phyloP scores from a whole-genome alignment of 108 stramenopile genomes.

The Discostella pseudostelligera region DNA sequence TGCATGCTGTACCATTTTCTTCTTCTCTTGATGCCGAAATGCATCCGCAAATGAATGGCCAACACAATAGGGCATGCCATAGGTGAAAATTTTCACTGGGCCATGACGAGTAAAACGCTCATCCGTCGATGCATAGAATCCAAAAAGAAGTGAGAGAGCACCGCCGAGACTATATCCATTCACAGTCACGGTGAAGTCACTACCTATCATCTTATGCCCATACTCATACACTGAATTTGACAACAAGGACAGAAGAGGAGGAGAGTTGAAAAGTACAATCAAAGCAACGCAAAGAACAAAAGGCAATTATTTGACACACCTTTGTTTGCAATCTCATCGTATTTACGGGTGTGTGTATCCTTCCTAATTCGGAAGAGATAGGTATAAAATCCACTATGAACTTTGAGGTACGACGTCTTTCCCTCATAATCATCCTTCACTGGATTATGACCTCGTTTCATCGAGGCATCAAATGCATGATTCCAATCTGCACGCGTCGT shows the following conservation, averaged over 20 bases:
- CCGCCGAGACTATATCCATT: slow-evolving; percentile 70
- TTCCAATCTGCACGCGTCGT: slow-evolving; percentile 71
- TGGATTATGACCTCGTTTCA: slow-evolving; percentile 56
- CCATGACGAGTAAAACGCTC: slow-evolving; percentile 65
- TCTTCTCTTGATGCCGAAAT: slow-evolving; percentile 56
- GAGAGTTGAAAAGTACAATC: not conserved
- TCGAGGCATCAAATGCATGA: slow-evolving; percentile 40
- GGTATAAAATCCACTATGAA: slow-evolving; percentile 59
- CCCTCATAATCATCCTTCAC: slow-evolving; percentile 56
- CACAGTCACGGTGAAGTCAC: slow-evolving; percentile 52
- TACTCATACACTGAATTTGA: slow-evolving; percentile 55
- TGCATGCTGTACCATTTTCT: slow-evolving; percentile 52
- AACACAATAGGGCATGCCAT: slow-evolving; percentile 61
- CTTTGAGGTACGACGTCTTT: slow-evolving; percentile 23
- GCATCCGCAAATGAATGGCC: slow-evolving; percentile 56
- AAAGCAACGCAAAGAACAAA: not conserved
- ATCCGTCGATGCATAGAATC: slow-evolving; percentile 65
- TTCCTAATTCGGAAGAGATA: slow-evolving; percentile 65
- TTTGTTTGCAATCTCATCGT: slow-evolving; percentile 69
- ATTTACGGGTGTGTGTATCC: slow-evolving; percentile 63
- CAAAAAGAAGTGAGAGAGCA: slow-evolving; percentile 57
- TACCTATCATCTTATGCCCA: slow-evolving; percentile 52
- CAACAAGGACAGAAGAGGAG: not conserved
- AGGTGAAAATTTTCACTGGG: slow-evolving; percentile 60
- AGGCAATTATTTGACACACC: slow-evolving; percentile 8